These are phyloP conservation scores for Boletus sp. DNA, from an alignment of 768 basidiomycete genomes.

Conservation along the genomic window DNA sequence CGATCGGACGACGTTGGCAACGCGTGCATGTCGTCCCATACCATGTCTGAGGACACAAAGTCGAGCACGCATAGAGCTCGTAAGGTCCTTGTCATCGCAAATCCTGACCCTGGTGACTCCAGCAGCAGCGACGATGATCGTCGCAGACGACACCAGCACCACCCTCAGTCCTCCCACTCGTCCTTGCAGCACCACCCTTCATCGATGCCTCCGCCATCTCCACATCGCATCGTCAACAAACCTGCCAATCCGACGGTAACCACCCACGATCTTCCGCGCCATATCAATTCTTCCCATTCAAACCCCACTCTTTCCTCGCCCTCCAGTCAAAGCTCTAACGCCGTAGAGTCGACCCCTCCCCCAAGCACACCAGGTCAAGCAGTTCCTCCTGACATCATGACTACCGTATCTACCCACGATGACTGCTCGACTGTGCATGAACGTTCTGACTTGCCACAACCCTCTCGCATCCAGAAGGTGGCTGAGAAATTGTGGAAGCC, in stretches of 20 bases:
- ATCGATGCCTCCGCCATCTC: constrained; percentile 24
- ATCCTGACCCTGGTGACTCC: constrained; percentile 54
- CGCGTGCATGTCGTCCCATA: constrained; percentile 31
- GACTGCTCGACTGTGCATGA: constrained; percentile 34
- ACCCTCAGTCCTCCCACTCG: constrained; percentile 25
- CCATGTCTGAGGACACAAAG: constrained; percentile 65
- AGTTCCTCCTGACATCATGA: constrained; percentile 41
- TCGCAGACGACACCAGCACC: constrained; percentile 9
- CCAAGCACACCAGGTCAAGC: constrained; percentile 61
- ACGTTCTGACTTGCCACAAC: constrained; percentile 28
- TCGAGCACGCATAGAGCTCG: constrained; percentile 34
- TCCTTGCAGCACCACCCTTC: constrained; percentile 24
- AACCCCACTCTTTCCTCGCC: constrained; percentile 68
- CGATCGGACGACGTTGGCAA: constrained; percentile 28
- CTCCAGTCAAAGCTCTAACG: constrained; percentile 61
- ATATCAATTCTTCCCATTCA: constrained; percentile 38
- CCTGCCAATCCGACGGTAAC: constrained; percentile 32
- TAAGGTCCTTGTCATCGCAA: constrained; percentile 56
- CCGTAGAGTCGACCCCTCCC: constrained; percentile 68
- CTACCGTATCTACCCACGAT: constrained; percentile 38
- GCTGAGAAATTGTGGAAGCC: constrained; percentile 24
- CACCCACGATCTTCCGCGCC: constrained; percentile 35
- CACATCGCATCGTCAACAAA: constrained; percentile 19
- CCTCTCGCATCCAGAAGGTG: constrained; percentile 35
- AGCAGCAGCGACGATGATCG: constrained; percentile 40